Evolutionary conservation across 768 basidiomycete genomes (phyloP).

Genomic region (Pisolithus albus): DNA sequence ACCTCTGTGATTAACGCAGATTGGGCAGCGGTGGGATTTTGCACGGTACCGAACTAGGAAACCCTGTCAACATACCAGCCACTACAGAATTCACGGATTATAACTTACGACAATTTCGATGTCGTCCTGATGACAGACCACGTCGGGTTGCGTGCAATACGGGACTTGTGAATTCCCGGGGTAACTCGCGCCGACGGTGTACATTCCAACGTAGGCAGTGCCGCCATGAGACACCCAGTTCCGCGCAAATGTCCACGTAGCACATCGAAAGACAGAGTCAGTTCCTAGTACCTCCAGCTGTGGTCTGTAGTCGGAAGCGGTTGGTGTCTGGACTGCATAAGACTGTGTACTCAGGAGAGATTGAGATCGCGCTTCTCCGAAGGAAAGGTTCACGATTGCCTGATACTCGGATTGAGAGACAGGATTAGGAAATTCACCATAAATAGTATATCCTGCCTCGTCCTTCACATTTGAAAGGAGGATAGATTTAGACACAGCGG

Average conservation of each 20-base stretch:
- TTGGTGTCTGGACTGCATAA: constrained; percentile 35
- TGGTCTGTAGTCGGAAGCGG: constrained; percentile 32
- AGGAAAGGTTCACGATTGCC: constrained; percentile 33
- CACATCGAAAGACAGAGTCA: constrained; percentile 64
- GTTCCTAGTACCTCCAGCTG: constrained; percentile 56
- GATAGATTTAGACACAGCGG: constrained; percentile 54
- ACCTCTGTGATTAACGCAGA: constrained; percentile 56
- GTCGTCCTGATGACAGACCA: constrained; percentile 78
- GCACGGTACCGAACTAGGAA: constrained; percentile 45
- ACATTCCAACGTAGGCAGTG: constrained; percentile 60
- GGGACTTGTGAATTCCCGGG: constrained; percentile 52
- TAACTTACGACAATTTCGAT: constrained; percentile 66
- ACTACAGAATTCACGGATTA: neutral
- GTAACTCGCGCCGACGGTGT: constrained; percentile 62
- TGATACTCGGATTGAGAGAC: constrained; percentile 36
- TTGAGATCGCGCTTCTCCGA: constrained; percentile 42
- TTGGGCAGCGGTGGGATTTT: constrained; percentile 50
- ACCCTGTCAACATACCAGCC: constrained; percentile 5
- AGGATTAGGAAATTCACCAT: constrained; percentile 32
- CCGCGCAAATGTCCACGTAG: constrained; percentile 64
- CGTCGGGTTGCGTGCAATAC: constrained; percentile 49
- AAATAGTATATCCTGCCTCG: constrained; percentile 67
- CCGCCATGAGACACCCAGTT: constrained; percentile 63
- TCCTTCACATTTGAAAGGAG: constrained; percentile 65
- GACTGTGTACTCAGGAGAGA: constrained; percentile 38